phyloP scores from a whole-genome alignment of 1,139 yeast species.

The Taphrina confusa region DNA sequence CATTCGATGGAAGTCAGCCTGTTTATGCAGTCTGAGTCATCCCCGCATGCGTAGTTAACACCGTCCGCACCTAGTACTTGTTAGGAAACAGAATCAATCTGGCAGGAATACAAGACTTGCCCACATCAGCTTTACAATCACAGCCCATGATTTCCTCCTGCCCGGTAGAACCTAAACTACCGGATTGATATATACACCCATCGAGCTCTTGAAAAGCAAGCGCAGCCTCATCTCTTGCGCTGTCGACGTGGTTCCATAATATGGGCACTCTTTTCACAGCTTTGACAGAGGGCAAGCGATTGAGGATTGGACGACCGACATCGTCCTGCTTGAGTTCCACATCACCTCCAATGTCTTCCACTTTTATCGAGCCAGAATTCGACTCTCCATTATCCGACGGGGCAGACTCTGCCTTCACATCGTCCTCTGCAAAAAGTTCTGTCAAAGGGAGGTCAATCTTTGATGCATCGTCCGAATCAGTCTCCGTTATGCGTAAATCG shows the following conservation, averaged over 20 bases:
- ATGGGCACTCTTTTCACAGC: constrained; percentile 35
- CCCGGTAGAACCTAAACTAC: constrained; percentile 65
- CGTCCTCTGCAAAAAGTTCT: neutral
- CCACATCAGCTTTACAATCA: constrained; percentile 68
- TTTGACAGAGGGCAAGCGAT: neutral
- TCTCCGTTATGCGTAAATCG: no score
- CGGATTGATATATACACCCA: constrained; percentile 63
- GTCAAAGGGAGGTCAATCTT: neutral
- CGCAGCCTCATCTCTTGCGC: constrained; percentile 72
- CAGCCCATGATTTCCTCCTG: constrained; percentile 82
- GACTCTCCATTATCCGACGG: no score
- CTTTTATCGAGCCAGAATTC: no score
- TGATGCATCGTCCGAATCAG: no score
- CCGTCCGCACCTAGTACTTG: constrained; percentile 18
- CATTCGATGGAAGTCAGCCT: constrained; percentile 91
- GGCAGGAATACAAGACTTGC: constrained; percentile 40
- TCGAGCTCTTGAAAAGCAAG: constrained; percentile 57
- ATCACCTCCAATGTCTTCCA: constrained; percentile 14
- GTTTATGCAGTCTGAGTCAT: constrained; percentile 86
- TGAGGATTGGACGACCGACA: constrained; percentile 7
- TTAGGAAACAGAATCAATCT: constrained; percentile 32
- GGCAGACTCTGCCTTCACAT: no score
- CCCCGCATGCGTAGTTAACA: constrained; percentile 75
- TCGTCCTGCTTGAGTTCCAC: constrained; percentile 12
- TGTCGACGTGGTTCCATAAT: constrained; percentile 55